Conservation (phyloP, 257 asterid species). For the Capsicum pubescens region DNA sequence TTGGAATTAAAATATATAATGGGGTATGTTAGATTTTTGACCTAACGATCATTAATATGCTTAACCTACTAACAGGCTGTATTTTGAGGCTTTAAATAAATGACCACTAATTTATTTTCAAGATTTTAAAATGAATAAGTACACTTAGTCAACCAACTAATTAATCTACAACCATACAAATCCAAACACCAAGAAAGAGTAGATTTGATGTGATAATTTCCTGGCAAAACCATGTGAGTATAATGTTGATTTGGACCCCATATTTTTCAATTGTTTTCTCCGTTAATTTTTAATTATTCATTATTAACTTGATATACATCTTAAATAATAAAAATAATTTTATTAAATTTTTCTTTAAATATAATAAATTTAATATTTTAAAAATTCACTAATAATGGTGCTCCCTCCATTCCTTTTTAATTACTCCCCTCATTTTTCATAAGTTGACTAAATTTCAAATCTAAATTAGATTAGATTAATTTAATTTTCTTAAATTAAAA, state of each 20-base stretch:
- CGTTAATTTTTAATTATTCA: too few species aligned
- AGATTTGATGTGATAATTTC: conserved; percentile 28
- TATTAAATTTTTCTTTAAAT: too few species aligned
- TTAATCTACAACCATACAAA: neutral
- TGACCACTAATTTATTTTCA: conserved; percentile 27
- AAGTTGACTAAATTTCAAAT: too few species aligned
- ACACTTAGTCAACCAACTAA: conserved; percentile 33
- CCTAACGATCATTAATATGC: conserved; percentile 26
- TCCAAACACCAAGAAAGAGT: conserved; percentile 1
- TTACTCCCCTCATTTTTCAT: too few species aligned
- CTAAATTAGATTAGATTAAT: too few species aligned
- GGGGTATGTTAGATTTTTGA: neutral
- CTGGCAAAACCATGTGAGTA: conserved; percentile 36
- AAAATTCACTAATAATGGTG: too few species aligned
- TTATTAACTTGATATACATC: too few species aligned
- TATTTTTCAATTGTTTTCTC: neutral
- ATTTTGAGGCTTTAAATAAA: conserved; percentile 31
- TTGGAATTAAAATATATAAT: neutral
- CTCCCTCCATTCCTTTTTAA: too few species aligned
- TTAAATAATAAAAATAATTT: too few species aligned
- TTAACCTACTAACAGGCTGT: conserved; percentile 47
- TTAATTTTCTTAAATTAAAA: too few species aligned
- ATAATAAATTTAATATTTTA: too few species aligned
- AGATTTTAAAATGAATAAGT: neutral
- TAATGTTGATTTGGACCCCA: conserved; percentile 36